Evolutionary conservation across 495 filamentous ascomycete species (phyloP).

Genomic region (Aspergillus sclerotioniger): DNA sequence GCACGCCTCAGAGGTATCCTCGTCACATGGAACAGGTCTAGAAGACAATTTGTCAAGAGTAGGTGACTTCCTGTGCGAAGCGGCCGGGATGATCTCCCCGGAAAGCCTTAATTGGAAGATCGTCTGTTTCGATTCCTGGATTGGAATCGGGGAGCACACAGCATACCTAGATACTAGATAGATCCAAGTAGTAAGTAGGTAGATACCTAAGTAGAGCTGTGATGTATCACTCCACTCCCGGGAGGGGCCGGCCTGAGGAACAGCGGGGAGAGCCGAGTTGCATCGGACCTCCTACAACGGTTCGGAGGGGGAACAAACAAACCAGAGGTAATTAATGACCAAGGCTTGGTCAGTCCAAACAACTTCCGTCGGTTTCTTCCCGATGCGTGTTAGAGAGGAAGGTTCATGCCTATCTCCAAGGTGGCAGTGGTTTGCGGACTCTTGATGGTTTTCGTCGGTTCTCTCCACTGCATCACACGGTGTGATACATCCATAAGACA

Average conservation of each 20-base stretch:
- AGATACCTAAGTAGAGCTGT: too few relatives aligned
- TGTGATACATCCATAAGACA: constrained; percentile 23
- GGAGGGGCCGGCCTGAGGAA: constrained; percentile 1
- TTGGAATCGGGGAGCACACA: constrained; percentile 11
- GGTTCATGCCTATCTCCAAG: not conserved
- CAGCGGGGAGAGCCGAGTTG: not conserved
- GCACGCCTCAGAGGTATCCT: constrained; percentile 1
- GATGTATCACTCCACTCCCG: constrained; percentile 17
- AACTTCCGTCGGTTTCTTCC: not conserved
- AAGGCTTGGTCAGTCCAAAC: too few relatives aligned
- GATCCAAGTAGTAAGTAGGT: too few relatives aligned
- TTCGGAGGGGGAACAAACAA: not conserved
- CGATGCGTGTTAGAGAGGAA: not conserved
- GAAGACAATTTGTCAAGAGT: constrained; percentile 23
- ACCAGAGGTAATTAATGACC: not conserved
- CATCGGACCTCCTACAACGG: not conserved
- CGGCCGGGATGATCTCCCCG: constrained; percentile 20
- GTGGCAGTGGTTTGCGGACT: not conserved
- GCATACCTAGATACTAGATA: too few relatives aligned
- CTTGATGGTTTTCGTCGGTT: not conserved
- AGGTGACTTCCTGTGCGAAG: constrained; percentile 12
- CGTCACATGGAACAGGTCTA: constrained; percentile 21
- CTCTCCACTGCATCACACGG: constrained; percentile 1
- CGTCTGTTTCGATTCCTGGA: constrained; percentile 10
- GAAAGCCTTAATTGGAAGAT: constrained; percentile 17